phyloP scores from a whole-genome alignment of 108 stramenopile species.

The Cyclostephanos invisitatus region DNA sequence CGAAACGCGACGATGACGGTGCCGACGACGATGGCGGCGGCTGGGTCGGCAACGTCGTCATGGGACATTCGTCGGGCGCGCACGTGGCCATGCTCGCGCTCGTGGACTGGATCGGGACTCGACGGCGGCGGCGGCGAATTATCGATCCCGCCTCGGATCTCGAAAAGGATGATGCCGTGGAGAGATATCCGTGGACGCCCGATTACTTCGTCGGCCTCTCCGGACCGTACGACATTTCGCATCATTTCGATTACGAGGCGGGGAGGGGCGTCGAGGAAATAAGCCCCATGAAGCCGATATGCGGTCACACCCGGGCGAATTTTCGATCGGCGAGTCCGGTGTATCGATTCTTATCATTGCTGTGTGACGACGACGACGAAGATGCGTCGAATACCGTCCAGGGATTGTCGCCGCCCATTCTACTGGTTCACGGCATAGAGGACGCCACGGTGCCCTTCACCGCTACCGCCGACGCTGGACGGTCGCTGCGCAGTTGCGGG shows the following conservation, averaged over 20 bases:
- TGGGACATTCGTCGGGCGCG: conserved; percentile 83
- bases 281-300: conserved; percentile 76
- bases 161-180: background rate
- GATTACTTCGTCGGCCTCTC: background rate
- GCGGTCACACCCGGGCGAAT: conserved; percentile 59
- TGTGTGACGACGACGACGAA: conserved; percentile 5
- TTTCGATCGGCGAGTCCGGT: conserved; percentile 65
- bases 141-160: background rate
- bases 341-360: conserved; percentile 38
- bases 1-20: conserved; percentile 5
- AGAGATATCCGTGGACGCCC: background rate
- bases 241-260: conserved; percentile 88
- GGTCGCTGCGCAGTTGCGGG: conserved; percentile 58
- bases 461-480: conserved; percentile 70
- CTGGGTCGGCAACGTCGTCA: conserved; percentile 53
- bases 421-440: conserved; percentile 83
- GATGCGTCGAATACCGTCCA: conserved; percentile 1
- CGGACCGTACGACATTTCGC: conserved; percentile 60
- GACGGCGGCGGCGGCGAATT: background rate
- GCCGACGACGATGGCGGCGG: conserved; percentile 5
- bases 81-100: conserved; percentile 68
- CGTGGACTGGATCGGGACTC: conserved; percentile 46
- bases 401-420: conserved; percentile 40
- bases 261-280: conserved; percentile 84
- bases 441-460: conserved; percentile 84